Conservation (phyloP, 805 yeast genomes). For the Zygoascus biomembranicola region DNA sequence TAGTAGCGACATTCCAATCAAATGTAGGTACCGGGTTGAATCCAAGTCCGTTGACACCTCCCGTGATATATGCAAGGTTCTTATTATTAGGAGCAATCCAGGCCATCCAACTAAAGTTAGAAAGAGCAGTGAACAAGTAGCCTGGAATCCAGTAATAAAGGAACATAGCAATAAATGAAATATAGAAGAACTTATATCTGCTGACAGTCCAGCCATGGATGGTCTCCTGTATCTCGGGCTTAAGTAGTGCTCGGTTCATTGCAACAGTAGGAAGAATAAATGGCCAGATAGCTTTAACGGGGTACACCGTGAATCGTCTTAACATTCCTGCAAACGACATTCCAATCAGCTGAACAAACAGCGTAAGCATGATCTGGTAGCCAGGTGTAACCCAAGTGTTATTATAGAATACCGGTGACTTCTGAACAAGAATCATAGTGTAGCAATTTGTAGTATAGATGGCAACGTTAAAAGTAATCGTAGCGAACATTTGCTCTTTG, state of each 20-base stretch:
- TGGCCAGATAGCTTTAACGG: constrained; percentile 40
- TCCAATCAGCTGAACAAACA: constrained; percentile 48
- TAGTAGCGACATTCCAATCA: constrained; percentile 35
- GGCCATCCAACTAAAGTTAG: constrained; percentile 55
- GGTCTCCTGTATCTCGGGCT: constrained; percentile 15
- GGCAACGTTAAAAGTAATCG: constrained; percentile 32
- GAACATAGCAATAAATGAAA: constrained; percentile 37
- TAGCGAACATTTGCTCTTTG: constrained; percentile 58
- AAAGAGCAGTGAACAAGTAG: constrained; percentile 52
- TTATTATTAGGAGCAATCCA: constrained; percentile 53
- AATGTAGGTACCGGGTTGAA: constrained; percentile 40
- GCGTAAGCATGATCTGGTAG: constrained; percentile 38
- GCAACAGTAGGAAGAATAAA: constrained; percentile 50
- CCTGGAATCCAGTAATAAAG: constrained; percentile 64
- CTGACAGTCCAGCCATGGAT: constrained; percentile 57
- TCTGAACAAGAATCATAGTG: constrained; percentile 21
- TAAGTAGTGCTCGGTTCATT: constrained; percentile 36
- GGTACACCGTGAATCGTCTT: constrained; percentile 42
- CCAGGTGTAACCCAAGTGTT: constrained; percentile 31
- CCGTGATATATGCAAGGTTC: constrained; percentile 54
- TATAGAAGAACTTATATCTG: constrained; percentile 43
- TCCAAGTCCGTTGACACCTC: constrained; percentile 46
- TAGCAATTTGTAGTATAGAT: constrained; percentile 22
- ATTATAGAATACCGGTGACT: constrained; percentile 25
- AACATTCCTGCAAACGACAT: constrained; percentile 47